These are phyloP conservation scores for Moesziomyces antarcticus DNA, from an alignment of 1,284 basidiomycete species.

Conservation along the genomic window DNA sequence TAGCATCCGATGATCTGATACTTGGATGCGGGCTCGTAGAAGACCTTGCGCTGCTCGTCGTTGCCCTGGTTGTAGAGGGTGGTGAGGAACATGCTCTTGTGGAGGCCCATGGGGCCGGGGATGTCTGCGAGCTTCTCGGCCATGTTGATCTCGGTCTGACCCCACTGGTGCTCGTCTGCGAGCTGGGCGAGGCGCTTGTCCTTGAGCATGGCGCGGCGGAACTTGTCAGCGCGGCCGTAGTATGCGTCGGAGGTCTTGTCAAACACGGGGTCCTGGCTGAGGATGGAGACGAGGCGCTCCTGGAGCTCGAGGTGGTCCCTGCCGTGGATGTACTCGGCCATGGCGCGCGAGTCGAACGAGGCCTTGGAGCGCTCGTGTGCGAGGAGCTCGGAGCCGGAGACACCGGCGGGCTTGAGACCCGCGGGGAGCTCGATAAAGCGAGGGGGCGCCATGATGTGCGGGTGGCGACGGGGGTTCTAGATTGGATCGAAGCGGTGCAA, in stretches of 20 bases:
- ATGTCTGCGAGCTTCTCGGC: slow-evolving; percentile 61
- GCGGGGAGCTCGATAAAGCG: slow-evolving; percentile 50
- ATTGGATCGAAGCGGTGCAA: not conserved
- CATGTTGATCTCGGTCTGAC: slow-evolving; percentile 24
- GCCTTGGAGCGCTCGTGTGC: slow-evolving; percentile 58
- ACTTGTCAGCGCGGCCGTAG: slow-evolving; percentile 66
- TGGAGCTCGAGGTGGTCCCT: slow-evolving; percentile 68
- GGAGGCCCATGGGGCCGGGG: slow-evolving; percentile 57
- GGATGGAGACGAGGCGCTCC: slow-evolving; percentile 71
- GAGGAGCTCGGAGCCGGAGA: slow-evolving; percentile 54
- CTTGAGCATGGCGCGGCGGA: slow-evolving; percentile 63
- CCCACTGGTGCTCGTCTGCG: slow-evolving; percentile 69
- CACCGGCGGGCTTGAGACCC: slow-evolving; percentile 60
- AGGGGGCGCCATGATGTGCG: slow-evolving; percentile 37
- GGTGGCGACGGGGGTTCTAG: not conserved
- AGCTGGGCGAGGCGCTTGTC: slow-evolving; percentile 68
- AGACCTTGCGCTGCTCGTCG: slow-evolving; percentile 61
- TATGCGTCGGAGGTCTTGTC: slow-evolving; percentile 75
- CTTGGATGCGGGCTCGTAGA: slow-evolving; percentile 53
- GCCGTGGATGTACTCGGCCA: slow-evolving; percentile 61
- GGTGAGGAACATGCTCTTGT: slow-evolving; percentile 64
- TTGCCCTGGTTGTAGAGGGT: slow-evolving; percentile 60
- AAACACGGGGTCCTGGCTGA: slow-evolving; percentile 74
- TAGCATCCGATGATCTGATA: slow-evolving; percentile 63
- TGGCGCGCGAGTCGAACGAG: slow-evolving; percentile 56